Base-by-base conservation (phyloP, 768 basidiomycete species). In the Russula sp. region DNA sequence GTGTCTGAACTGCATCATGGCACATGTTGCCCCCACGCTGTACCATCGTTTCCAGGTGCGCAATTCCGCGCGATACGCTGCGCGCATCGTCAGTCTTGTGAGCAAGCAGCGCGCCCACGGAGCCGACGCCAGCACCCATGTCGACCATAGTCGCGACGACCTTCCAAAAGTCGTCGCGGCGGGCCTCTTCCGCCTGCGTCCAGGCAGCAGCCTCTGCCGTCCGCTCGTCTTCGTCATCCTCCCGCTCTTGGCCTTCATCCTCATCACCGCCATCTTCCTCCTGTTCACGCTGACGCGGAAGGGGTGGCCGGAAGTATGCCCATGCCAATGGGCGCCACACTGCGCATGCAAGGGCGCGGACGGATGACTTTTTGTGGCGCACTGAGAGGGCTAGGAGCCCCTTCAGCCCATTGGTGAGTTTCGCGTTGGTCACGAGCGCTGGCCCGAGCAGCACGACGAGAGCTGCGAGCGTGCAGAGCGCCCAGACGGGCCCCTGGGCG, bases 281-380 rank as follows among this genome's bases (percentile, higher is more conserved):
- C 35, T 71, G 63, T 31, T 71, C 68, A 6, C 64, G 50, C 70
- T 69, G 51, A 27, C 52, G 68, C 14, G 68, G 68, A 35, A 71
- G 72, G 6, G 80, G 77, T 1, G 85, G 83, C 58, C 80, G 84
- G 71, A 87, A 78, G 70, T 84, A 90, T 11, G 77, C 79, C 88
- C 88, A 91, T 6, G 78, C 73, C 39, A 86, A 69, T 45, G 79
- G 76, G 5, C 88, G 81, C 90, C 89, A 93, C 20, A 83, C 75
- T 4, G 87, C 69, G 58, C 82, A 82, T 3, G 79, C 80, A 1
- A 91, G 73, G 4, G 79, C 82, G 14, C 89, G 81, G 6, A 91
- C 79, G 4, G 84, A 79, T 42, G 82, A 83, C 74, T 84, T 86
- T 70, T 78, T 82, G 67, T 87, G 84, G 6, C 80, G 79, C 75